Base-by-base conservation (phyloP, 2,329 filamentous ascomycete genomes). In the Didymella pomorum region DNA sequence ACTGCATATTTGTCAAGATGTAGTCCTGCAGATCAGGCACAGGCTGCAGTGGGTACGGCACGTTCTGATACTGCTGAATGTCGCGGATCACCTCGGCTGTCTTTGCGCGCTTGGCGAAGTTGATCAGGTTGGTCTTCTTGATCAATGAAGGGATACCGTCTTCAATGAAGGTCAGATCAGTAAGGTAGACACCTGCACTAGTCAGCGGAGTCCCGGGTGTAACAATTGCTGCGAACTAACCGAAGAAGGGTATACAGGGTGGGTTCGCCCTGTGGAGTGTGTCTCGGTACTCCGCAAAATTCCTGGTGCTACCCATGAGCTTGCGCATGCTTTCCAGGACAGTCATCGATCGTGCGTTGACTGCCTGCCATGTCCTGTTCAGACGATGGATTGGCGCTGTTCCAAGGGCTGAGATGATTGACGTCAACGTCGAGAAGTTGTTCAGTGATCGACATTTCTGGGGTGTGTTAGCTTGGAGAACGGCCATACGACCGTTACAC, bases 41-140 rank as follows among this genome's bases (percentile, higher is more conserved):
- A 0, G 93, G 86, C 73, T 96, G 91, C 51, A 99, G 82, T 8
- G 91, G 89, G 76, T 98, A 99, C n/a, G 93, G 93, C 61, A 96
- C 92, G 71, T 97, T 97, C 77, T 99, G 95, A 76, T 97, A 99
- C 76, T 98, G 94, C 77, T 98, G 95, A 65, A 99, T 98, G 76
- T 98, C 94, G 62, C 93, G 91, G 70, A 99, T 99, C 41, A 99
- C 95, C 76, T 98, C 95, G 20, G 95, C 95, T 14, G 95, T 98
- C 84, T 98, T 99, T 54, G 93, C 91, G 51, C 95, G 90, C 83
- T 99, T 99, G 71, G 93, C 93, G 79, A 99, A 99, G 80, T 99
- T 99, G 82, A 99, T 97, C 67, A 97, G 83, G 71, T 96, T 92
- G 8, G 93, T 95, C 79, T 96, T 96, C 79, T 97, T 98, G 79